Conservation (phyloP, 495 filamentous ascomycete genomes). For the Aspergillus bertholletiae region DNA sequence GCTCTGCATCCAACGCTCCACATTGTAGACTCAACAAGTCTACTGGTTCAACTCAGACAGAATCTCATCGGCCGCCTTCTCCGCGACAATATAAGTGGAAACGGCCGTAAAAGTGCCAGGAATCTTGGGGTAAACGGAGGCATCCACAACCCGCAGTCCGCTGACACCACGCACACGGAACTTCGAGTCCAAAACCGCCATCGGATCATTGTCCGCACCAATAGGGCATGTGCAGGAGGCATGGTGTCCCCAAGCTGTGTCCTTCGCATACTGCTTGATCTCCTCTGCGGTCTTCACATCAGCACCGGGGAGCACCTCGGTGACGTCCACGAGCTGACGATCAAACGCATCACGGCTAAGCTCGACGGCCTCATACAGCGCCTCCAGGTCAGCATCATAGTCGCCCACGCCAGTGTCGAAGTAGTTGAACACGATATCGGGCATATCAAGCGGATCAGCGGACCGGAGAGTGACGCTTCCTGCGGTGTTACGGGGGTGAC, state of each 20-base stretch:
- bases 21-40: too few relatives aligned
- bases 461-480: conserved; percentile 49
- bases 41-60: too few relatives aligned
- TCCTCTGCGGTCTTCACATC: conserved; percentile 35
- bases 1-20: too few relatives aligned
- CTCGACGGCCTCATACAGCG: conserved; percentile 45
- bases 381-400: conserved; percentile 39
- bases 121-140: conserved; percentile 54
- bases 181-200: conserved; percentile 56
- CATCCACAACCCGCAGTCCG: conserved; percentile 59
- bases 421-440: conserved; percentile 55
- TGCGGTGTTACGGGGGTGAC: conserved; percentile 49
- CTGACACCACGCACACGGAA: conserved; percentile 53
- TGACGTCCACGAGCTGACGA: conserved; percentile 23
- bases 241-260: conserved; percentile 58
- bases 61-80: conserved; percentile 62
- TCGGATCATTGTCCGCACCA: conserved; percentile 50
- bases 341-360: conserved; percentile 39
- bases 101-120: conserved; percentile 56
- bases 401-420: conserved; percentile 42
- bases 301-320: conserved; percentile 45
- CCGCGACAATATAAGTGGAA: conserved; percentile 59
- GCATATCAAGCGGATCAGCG: conserved; percentile 49
- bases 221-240: conserved; percentile 58
- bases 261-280: conserved; percentile 46